Evolutionary conservation across 345 rosid species (phyloP).

Genomic region (Lepidium sativum): DNA sequence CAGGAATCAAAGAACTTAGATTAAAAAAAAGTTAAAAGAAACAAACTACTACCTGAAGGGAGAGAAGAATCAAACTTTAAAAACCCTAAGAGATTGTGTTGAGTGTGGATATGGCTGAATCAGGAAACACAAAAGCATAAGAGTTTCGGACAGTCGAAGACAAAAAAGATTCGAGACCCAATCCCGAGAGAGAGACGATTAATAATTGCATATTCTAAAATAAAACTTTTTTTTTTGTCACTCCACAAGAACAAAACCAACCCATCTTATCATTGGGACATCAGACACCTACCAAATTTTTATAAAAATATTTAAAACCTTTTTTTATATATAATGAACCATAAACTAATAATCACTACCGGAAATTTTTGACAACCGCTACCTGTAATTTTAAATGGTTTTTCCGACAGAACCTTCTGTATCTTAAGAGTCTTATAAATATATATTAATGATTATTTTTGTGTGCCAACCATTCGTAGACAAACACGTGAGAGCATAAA

Average conservation of each 20-base stretch:
- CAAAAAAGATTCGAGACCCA: slow-evolving; percentile 28
- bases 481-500: slow-evolving; percentile 32
- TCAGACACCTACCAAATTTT: slow-evolving; percentile 37
- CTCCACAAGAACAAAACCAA: too few relatives aligned
- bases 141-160: slow-evolving; percentile 29
- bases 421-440: neutral
- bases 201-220: too few relatives aligned
- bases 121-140: slow-evolving; percentile 35
- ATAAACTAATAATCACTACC: slow-evolving; percentile 19
- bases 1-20: slow-evolving; percentile 9
- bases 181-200: slow-evolving; percentile 48
- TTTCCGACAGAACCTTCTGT: slow-evolving; percentile 24
- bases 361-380: slow-evolving; percentile 25
- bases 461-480: slow-evolving; percentile 21
- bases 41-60: slow-evolving; percentile 6
- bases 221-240: too few relatives aligned
- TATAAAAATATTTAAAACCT: neutral
- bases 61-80: slow-evolving; percentile 25
- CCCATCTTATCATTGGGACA: too few relatives aligned
- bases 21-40: neutral
- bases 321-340: slow-evolving; percentile 4
- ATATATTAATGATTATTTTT: neutral
- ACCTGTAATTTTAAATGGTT: slow-evolving; percentile 26
- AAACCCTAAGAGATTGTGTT: slow-evolving; percentile 28
- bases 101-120: slow-evolving; percentile 26